Evolutionary conservation across 2,329 filamentous ascomycete genomes (phyloP).

Genomic region (Emericellopsis cladophorae): DNA sequence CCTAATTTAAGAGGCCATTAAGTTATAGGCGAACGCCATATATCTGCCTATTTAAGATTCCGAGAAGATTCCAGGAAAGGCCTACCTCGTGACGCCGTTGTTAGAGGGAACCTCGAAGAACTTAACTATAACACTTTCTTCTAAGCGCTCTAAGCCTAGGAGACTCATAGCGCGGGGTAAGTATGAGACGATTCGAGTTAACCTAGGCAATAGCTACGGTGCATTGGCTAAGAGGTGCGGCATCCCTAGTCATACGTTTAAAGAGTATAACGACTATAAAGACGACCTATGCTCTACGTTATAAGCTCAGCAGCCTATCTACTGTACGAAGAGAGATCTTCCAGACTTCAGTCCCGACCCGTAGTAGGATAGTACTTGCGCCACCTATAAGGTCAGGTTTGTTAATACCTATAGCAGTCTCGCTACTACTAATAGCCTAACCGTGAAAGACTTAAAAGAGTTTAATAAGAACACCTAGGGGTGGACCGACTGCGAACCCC

Average conservation of each 20-base stretch:
- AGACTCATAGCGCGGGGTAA: neutral
- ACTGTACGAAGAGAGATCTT: constrained; percentile 18
- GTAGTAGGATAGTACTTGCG: constrained; percentile 15
- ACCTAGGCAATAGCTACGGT: neutral
- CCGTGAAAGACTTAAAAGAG: constrained; percentile 18
- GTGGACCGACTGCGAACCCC: constrained; percentile 16
- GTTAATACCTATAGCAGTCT: constrained; percentile 22
- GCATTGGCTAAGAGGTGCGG: neutral
- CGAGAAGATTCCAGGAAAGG: constrained; percentile 6
- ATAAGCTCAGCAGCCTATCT: constrained; percentile 17
- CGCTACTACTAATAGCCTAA: constrained; percentile 19
- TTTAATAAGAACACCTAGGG: constrained; percentile 24
- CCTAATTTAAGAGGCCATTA: constrained; percentile 15
- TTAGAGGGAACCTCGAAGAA: neutral
- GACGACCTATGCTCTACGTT: constrained; percentile 4
- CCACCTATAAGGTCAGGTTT: constrained; percentile 9
- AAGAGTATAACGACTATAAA: constrained; percentile 5
- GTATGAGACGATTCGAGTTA: neutral
- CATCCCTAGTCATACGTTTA: neutral
- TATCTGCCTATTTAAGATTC: constrained; percentile 12
- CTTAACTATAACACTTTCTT: constrained; percentile 30
- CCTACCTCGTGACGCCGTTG: constrained; percentile 12
- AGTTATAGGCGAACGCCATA: constrained; percentile 13
- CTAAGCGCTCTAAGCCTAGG: constrained; percentile 19
- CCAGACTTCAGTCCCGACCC: constrained; percentile 22